phyloP scores from a whole-genome alignment of 148 eudicot genomes.

The Rhododendron ovatum region DNA sequence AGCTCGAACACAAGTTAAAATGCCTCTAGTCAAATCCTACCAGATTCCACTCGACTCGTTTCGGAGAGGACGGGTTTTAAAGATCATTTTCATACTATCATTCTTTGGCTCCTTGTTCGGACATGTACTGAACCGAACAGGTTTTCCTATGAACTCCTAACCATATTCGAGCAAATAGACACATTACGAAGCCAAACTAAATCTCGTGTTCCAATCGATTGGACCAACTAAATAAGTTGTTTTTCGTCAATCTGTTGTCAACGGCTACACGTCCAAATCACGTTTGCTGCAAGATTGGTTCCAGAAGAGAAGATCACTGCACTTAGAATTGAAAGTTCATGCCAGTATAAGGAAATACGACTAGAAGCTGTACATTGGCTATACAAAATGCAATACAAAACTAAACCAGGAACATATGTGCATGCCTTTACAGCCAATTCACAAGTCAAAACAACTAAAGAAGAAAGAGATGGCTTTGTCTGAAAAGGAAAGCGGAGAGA shows the following conservation, averaged over 20 bases:
- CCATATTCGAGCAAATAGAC: neutral
- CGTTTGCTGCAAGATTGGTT: neutral
- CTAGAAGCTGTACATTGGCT: neutral
- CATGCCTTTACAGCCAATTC: conserved; percentile 5
- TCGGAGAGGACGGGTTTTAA: neutral
- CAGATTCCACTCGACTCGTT: neutral
- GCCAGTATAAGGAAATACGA: neutral
- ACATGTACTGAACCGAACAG: neutral
- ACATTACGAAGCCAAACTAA: neutral
- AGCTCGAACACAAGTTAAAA: neutral
- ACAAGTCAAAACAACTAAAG: neutral
- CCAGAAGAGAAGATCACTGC: neutral
- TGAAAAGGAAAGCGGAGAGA: neutral
- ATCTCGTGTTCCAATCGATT: neutral
- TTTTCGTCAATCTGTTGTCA: neutral
- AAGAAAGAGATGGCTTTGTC: neutral
- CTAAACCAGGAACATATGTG: neutral
- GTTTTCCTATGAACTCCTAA: neutral
- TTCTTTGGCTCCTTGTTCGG: neutral
- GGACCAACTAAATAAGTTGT: neutral
- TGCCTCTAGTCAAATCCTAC: neutral
- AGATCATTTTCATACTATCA: neutral
- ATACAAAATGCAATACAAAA: conserved; percentile 3
- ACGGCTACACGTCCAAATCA: neutral
- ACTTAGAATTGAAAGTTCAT: neutral